Percentiles rank a stretch among this genome's conserved stretches.
Conservation (phyloP, 2,329 filamentous ascomycete species). For the Aspergillus sp. region DNA sequence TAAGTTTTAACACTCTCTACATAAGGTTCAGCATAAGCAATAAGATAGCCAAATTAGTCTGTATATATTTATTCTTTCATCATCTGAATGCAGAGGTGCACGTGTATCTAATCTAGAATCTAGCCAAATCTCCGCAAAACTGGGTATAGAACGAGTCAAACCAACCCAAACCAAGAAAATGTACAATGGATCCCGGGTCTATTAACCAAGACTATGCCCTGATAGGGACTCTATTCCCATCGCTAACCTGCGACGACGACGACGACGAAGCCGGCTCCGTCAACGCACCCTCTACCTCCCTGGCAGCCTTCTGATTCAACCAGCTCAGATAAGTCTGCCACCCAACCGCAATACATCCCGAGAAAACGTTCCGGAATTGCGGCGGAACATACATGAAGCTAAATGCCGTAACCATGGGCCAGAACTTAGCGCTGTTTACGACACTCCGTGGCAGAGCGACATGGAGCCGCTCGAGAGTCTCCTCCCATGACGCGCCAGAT, state of each 20-base stretch:
- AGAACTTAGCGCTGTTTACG: constrained; percentile 79
- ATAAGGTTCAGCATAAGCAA: neutral
- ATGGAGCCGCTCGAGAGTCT: constrained; percentile 69
- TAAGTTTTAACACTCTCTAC: no score
- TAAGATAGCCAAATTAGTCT: neutral
- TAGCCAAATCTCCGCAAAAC: constrained; percentile 1
- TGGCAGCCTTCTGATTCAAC: constrained; percentile 72
- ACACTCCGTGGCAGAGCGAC: constrained; percentile 75
- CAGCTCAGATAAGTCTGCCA: constrained; percentile 92
- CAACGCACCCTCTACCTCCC: constrained; percentile 47
- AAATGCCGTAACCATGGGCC: constrained; percentile 84
- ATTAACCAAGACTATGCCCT: constrained; percentile 11
- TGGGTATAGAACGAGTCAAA: neutral
- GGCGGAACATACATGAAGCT: constrained; percentile 80
- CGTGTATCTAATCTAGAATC: constrained; percentile 13
- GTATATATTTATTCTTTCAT: constrained; percentile 3
- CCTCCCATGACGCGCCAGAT: constrained; percentile 63
- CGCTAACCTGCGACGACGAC: constrained; percentile 12
- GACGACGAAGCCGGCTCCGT: constrained; percentile 16
- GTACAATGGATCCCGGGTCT: neutral
- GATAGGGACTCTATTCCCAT: constrained; percentile 17
- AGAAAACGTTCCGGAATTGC: constrained; percentile 78
- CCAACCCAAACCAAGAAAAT: neutral
- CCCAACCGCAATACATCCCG: constrained; percentile 74
- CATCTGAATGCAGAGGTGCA: neutral